Evolutionary conservation across 805 yeast genomes (phyloP), one percentile per base, ranked within the genome.

Genomic region (Myxozyma kluyveri): DNA sequence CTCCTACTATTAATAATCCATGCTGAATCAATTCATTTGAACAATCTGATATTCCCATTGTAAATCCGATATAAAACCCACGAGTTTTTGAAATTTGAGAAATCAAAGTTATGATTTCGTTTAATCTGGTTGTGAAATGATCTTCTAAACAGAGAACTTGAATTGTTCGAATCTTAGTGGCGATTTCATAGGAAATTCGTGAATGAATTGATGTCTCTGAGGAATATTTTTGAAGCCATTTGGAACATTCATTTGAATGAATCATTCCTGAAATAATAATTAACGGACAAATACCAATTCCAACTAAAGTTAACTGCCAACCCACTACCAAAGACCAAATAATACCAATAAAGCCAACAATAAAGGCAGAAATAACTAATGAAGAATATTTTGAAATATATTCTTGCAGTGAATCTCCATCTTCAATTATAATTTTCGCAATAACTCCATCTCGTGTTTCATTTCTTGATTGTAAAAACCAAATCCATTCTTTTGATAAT

Each of bases 231-330:
- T 79, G 75, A 66, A 90, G 96, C 57, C 75, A 75, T 7, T 57
- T 65, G 53, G 78, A 81, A 29, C 84, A 67, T 2, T 80, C 45
- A 0, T 64, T 54, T 4, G 86, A 80, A 65, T 81, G 87, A 0
- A 72, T 41, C 0, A 71, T 67, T 2, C 90, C 77, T 1, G 81
- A 62, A 0, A 78, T 23, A 0, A 79, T 61, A 45, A 86, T 80
- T 10, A 82, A 57, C 0, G 96, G 95, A 12, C 86, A 75, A 66
- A 89, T 73, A 0, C 96, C 76, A 9, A 90, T 61, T 1, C 96
- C 95, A 1, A 88, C 93, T 7, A 91, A 69, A 1, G 96, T 79
- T 38, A 93, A 70, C 62, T 84, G 86, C 98, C 98, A 93, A 0
- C 96, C 96, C 9, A 75, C 65, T 0, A 75, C 75, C 1, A 88